Percentiles rank a stretch among this genome's conserved stretches.
These are phyloP conservation scores for Colletotrichum musae DNA, from an alignment of 2,329 filamentous ascomycete species.

Conservation along the genomic window DNA sequence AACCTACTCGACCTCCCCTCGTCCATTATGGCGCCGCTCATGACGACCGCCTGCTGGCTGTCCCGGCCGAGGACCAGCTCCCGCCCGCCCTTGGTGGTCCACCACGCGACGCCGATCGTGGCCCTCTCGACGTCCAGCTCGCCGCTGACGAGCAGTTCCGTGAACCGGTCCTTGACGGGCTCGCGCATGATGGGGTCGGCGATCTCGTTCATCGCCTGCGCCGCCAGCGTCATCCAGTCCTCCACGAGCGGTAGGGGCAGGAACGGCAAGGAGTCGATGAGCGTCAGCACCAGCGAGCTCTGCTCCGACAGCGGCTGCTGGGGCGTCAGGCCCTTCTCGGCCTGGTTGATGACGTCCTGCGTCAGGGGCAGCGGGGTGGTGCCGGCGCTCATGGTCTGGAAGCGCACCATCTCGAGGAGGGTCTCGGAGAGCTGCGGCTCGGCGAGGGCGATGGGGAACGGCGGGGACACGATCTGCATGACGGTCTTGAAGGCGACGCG, in stretches of 20 bases:
- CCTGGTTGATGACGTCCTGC: constrained; percentile 51
- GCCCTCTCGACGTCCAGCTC: constrained; percentile 92
- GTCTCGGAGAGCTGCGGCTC: constrained; percentile 86
- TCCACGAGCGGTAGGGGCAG: constrained; percentile 79
- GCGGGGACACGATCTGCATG: constrained; percentile 85
- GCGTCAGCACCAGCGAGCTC: constrained; percentile 80
- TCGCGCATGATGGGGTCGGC: constrained; percentile 73
- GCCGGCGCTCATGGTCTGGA: constrained; percentile 71
- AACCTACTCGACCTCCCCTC: constrained; percentile 53
- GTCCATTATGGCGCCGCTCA: constrained; percentile 68
- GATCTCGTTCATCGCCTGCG: constrained; percentile 76
- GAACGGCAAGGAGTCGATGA: constrained; percentile 85
- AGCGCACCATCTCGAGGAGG: constrained; percentile 82
- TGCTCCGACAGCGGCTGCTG: constrained; percentile 77
- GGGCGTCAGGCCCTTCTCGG: constrained; percentile 40
- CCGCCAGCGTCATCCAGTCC: constrained; percentile 84
- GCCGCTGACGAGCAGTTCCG: constrained; percentile 83
- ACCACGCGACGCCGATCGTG: constrained; percentile 86
- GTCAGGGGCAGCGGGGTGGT: constrained; percentile 58
- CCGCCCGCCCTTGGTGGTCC: constrained; percentile 75
- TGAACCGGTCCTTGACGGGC: constrained; percentile 79
- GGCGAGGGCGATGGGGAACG: constrained; percentile 79
- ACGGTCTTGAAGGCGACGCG: constrained; percentile 89
- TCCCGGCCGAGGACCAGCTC: constrained; percentile 60
- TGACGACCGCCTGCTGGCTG: constrained; percentile 53